Base-by-base conservation (phyloP, 2,329 filamentous ascomycete species). In the Colletotrichum magnum region DNA sequence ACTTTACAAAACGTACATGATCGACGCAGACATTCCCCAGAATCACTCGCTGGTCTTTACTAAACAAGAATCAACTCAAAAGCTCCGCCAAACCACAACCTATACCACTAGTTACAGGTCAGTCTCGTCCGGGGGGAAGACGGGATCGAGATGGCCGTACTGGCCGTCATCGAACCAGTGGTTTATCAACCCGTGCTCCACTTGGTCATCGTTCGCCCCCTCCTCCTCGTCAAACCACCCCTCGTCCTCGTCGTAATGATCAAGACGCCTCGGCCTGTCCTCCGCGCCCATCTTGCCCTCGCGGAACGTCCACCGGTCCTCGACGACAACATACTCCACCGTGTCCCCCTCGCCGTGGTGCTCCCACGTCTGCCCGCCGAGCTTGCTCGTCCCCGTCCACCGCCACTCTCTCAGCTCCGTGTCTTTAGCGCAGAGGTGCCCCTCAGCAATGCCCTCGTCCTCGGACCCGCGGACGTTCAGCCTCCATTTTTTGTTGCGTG, bases 401-500 rank as follows among this genome's bases (percentile, higher is more conserved):
- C 48, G 48, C 66, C 66, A 69, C 28, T 69, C 54, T 10, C 13
- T 41, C 12, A 69, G n/a, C 32, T 3, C 21, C 16, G 66, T 69
- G 4, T n/a, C 24, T 6, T 60, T 61, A 15, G 66, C 66, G 43
- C 66, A 65, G 4, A 69, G 12, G 18, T 59, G 36, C 10, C 66
- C 66, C n/a, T 56, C 52, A 2, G 32, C 32, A 2, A 36, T 10
- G 7, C 32, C 32, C 24, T 53, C 54, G n/a, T 41, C 47, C 32
- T 36, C 32, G 32, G 32, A 36, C 32, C 32, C 32, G 3, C 50
- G 41, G 10, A 66, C 43, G 3, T 21, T 41, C 15, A 69, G 62
- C 24, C 56, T 59, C 66, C 66, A 69, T 28, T 26, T 16, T 54
- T 69, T 69, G 43, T 69, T 70, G 39, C 59, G 58, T 15, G 76